phyloP scores from a whole-genome alignment of 306 rosid species.

The Mucuna pruriens region DNA sequence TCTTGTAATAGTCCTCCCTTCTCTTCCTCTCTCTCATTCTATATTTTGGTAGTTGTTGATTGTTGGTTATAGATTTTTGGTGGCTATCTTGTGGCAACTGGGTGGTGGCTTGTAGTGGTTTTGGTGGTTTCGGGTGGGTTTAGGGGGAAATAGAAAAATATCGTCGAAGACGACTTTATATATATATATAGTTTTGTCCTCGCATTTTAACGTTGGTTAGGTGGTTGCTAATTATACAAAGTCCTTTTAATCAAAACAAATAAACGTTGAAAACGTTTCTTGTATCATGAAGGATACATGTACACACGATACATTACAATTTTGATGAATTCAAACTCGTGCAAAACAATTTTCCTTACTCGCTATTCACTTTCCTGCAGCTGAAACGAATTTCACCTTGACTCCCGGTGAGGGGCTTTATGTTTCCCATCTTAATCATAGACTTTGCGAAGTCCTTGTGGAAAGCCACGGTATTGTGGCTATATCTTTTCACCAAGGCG shows the following conservation, averaged over 20 bases:
- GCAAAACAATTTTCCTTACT: not conserved
- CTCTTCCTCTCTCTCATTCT: too few relatives aligned
- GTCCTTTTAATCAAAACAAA: not conserved
- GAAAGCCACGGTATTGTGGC: constrained; percentile 7
- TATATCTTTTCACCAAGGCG: constrained; percentile 40
- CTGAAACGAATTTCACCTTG: constrained; percentile 50
- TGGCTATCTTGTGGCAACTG: too few relatives aligned
- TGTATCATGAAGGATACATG: not conserved
- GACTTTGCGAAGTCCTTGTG: constrained; percentile 40
- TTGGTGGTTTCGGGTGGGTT: too few relatives aligned
- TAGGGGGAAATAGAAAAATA: too few relatives aligned
- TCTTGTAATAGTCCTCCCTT: too few relatives aligned
- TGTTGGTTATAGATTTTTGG: too few relatives aligned
- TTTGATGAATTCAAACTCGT: not conserved
- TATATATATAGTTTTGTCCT: too few relatives aligned
- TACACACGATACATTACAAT: not conserved
- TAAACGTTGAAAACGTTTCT: not conserved
- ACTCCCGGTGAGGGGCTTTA: constrained; percentile 51
- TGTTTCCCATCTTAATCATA: constrained; percentile 62
- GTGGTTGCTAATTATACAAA: too few relatives aligned
- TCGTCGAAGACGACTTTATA: too few relatives aligned
- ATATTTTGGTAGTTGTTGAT: too few relatives aligned
- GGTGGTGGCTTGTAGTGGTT: too few relatives aligned
- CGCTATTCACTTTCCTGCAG: constrained; percentile 49
- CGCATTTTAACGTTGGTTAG: too few relatives aligned